Conservation (phyloP, 148 eudicot species). For the Chenopodium suecicum region DNA sequence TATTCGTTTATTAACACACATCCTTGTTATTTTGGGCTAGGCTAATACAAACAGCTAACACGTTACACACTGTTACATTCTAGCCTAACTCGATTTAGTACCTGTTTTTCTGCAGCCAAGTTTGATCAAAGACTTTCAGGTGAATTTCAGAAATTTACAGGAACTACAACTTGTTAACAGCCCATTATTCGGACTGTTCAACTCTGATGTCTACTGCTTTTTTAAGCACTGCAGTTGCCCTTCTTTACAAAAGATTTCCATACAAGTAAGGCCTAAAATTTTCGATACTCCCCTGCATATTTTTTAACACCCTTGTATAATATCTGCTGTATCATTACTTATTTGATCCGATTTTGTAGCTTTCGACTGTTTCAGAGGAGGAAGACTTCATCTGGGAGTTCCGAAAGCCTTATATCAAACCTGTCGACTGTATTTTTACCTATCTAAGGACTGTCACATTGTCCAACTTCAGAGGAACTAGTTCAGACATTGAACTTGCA, state of each 20-base stretch:
- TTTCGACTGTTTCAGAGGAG: conserved; percentile 31
- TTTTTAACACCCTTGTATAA: background rate
- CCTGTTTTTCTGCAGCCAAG: conserved; percentile 29
- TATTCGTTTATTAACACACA: background rate
- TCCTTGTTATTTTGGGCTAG: background rate
- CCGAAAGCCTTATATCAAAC: conserved; percentile 24
- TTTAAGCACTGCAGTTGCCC: conserved; percentile 38
- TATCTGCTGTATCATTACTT: background rate
- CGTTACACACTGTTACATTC: background rate
- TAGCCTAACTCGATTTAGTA: background rate
- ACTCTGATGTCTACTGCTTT: conserved; percentile 42
- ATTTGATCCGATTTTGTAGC: conserved; percentile 21
- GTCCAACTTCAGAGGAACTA: conserved; percentile 28
- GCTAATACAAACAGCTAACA: background rate
- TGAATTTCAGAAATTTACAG: conserved; percentile 31
- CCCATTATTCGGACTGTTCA: conserved; percentile 40
- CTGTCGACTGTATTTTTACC: conserved; percentile 19
- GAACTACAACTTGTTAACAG: conserved; percentile 36
- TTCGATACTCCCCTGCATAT: background rate
- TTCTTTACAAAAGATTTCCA: conserved; percentile 25
- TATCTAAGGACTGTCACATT: conserved; percentile 21
- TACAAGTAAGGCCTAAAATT: conserved; percentile 22
- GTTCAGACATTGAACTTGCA: conserved; percentile 25
- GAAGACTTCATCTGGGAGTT: conserved; percentile 36
- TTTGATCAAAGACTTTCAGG: conserved; percentile 35